These are phyloP conservation scores for Aphanocladium album DNA, from an alignment of 2,329 filamentous ascomycete species.

Conservation along the genomic window DNA sequence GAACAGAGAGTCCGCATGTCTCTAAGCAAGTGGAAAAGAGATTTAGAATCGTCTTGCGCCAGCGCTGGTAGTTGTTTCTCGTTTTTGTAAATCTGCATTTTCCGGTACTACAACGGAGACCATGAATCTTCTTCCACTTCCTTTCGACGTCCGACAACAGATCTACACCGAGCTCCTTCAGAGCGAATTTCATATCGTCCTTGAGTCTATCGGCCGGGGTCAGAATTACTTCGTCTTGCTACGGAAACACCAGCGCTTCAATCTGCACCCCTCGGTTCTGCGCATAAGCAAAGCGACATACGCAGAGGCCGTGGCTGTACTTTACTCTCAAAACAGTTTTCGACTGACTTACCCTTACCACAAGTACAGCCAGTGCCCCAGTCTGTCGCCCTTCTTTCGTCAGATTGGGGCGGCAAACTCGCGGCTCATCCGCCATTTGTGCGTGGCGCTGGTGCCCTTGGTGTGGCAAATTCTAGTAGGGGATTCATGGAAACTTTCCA, in stretches of 20 bases:
- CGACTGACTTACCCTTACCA: not conserved
- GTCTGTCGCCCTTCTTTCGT: not conserved
- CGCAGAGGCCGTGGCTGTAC: not conserved
- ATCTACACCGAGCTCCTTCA: not conserved
- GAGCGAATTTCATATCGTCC: not conserved
- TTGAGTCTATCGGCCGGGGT: not conserved
- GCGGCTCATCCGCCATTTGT: not conserved
- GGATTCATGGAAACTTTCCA: no score
- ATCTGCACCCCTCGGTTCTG: not conserved
- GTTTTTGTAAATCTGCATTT: no score
- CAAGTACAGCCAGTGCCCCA: not conserved
- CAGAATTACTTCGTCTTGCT: not conserved
- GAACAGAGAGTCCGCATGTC: no score
- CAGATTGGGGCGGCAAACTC: not conserved
- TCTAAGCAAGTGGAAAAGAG: no score
- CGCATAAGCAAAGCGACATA: not conserved
- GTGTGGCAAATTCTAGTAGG: not conserved
- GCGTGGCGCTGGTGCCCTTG: not conserved
- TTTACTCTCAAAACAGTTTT: not conserved
- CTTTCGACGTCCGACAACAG: not conserved
- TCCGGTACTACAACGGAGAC: no score
- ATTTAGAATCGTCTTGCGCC: no score
- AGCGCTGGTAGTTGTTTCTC: no score
- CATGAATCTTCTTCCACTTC: not conserved
- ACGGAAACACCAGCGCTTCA: no score